A percentile compares a stretch with the other conserved stretches of the same genome.
These are phyloP conservation scores for Leccinum subtestaceum DNA, from an alignment of 768 basidiomycete genomes.

Conservation along the genomic window DNA sequence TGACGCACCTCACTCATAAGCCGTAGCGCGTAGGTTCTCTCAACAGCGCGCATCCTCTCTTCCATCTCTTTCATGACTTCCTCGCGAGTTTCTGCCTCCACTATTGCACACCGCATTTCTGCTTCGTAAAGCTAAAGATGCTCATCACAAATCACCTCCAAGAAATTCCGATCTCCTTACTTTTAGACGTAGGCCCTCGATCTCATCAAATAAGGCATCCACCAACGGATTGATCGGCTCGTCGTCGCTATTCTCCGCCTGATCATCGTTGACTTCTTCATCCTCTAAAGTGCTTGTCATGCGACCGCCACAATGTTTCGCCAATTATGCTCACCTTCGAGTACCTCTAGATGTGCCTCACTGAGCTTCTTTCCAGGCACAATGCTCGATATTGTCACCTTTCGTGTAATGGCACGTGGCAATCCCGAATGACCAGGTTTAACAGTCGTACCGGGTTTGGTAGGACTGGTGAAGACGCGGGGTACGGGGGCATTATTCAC, in stretches of 20 bases:
- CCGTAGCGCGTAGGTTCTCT: constrained; percentile 70
- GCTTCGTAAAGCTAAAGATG: constrained; percentile 73
- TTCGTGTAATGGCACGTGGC: constrained; percentile 39
- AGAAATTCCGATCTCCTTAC: constrained; percentile 38
- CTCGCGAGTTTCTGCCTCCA: constrained; percentile 88
- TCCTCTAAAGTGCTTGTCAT: constrained; percentile 34
- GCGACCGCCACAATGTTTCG: not conserved
- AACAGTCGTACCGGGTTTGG: constrained; percentile 15
- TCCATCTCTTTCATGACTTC: constrained; percentile 94
- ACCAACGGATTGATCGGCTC: constrained; percentile 84
- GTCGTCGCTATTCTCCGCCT: constrained; percentile 58
- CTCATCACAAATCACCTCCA: not conserved
- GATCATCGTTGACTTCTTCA: constrained; percentile 42
- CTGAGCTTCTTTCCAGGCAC: constrained; percentile 50
- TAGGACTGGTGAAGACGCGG: constrained; percentile 40
- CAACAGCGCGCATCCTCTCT: constrained; percentile 79
- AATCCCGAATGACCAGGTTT: constrained; percentile 18
- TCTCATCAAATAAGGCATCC: constrained; percentile 87
- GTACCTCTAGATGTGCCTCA: constrained; percentile 74
- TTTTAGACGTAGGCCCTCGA: constrained; percentile 75
- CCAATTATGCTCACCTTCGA: constrained; percentile 62
- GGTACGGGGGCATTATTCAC: constrained; percentile 65
- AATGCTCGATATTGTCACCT: constrained; percentile 70
- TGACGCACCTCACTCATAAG: constrained; percentile 71
- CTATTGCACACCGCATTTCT: constrained; percentile 80